Base-by-base conservation (phyloP, 352 stramenopile species). In the Globisporangium megalacanthum region DNA sequence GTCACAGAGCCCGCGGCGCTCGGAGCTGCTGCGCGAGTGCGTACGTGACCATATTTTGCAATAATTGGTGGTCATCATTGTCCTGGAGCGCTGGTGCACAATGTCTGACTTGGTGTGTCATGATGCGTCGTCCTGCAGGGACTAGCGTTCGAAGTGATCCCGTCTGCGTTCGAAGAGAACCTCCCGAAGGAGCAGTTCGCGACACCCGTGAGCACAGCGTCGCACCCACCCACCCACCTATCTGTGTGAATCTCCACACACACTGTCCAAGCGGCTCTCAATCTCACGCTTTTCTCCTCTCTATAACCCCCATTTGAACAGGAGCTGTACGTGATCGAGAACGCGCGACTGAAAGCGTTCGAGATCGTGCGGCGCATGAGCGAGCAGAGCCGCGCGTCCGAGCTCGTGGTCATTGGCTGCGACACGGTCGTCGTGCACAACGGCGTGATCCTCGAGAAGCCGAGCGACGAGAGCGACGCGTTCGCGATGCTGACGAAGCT, bases 391-490 rank as follows among this genome's bases (percentile, higher is more conserved):
- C 20, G 41, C 42, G 9, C 44, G 19, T 6, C 35, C 25, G 1
- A 63, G 0, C 60, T 72, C 41, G 48, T 95, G 10, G 69, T 95
- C 3, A 92, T 95, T 44, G 88, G 84, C 46, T 96, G 88, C 61
- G 88, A 96, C 62, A 96, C 88, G 1, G 83, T 96, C 29, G 90
- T 97, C 14, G 88, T 95, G 54, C 64, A 86, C 41, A 71, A 93
- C 19, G 88, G 82, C 42, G 66, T 70, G 42, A 96, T 97, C 52
- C 69, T 97, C 17, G 90, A 97, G 58, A 97, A 97, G 66, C 89
- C 90, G 17, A 65, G 70, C 46, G 84, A 95, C 52, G 74, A 92
- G 44, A 55, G 89, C 11, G 74, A 95, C 41, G 90, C 90, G 11
- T 86, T 91, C 39, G 54, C 63, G 22, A 97, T 92, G 77, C 72